phyloP scores from a whole-genome alignment of 345 rosid species.

The Carallia brachiata region DNA sequence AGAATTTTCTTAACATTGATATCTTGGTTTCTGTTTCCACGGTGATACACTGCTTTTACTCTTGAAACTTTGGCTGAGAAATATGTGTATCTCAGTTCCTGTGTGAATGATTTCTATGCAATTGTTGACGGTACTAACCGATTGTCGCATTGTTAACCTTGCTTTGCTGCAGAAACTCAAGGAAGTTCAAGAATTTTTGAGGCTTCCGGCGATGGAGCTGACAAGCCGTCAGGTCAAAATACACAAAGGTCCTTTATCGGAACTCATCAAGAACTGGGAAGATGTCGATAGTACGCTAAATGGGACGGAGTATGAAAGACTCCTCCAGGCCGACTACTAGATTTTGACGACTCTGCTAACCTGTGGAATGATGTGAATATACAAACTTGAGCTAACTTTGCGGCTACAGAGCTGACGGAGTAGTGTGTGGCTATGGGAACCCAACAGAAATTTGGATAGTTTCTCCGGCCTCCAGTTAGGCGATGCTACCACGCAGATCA shows the following conservation, averaged over 20 bases:
- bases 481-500: no score
- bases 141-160: not conserved
- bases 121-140: not conserved
- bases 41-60: no score
- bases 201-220: constrained; percentile 59
- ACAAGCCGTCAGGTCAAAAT: constrained; percentile 87
- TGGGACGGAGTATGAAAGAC: constrained; percentile 65
- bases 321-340: constrained; percentile 60
- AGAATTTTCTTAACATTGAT: no score
- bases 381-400: constrained; percentile 27
- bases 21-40: no score
- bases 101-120: not conserved
- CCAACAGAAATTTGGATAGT: not conserved
- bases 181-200: constrained; percentile 72
- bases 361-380: constrained; percentile 24
- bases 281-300: constrained; percentile 62
- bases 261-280: constrained; percentile 76
- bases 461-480: not conserved
- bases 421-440: no score
- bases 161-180: constrained; percentile 56
- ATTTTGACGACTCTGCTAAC: constrained; percentile 22
- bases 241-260: constrained; percentile 73
- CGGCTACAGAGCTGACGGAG: not conserved
- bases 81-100: no score
- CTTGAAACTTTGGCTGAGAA: no score